A percentile compares a stretch with the other conserved stretches of the same genome.
phyloP scores from a whole-genome alignment of 1,284 basidiomycete species.

The Cutaneotrichosporon daszewskae region DNA sequence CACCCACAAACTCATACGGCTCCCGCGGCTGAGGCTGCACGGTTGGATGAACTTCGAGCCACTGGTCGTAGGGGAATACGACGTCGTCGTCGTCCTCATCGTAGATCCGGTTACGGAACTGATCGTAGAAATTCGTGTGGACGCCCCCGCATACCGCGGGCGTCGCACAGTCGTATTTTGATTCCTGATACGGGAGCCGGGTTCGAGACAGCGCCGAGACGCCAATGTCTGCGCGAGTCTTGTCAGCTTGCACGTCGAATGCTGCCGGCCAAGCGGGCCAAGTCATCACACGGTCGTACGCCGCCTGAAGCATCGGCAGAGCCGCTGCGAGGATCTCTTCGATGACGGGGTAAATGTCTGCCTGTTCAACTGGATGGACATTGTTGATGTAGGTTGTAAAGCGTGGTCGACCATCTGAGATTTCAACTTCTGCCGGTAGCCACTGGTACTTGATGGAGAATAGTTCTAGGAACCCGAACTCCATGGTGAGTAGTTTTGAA shows the following conservation, averaged over 20 bases:
- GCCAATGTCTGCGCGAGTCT: too few relatives aligned
- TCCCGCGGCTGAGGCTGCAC: conserved; percentile 7
- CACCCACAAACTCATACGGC: conserved; percentile 9
- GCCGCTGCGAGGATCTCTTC: conserved; percentile 8
- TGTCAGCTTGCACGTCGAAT: too few relatives aligned
- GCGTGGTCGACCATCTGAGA: not conserved
- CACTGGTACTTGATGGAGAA: conserved; percentile 16
- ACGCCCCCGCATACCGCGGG: not conserved
- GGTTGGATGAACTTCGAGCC: conserved; percentile 5
- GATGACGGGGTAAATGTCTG: conserved; percentile 1
- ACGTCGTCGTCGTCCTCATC: not conserved
- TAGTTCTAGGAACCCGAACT: not conserved
- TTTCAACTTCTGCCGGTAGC: conserved; percentile 12
- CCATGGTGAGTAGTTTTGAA: not conserved
- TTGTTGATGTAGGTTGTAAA: conserved; percentile 14
- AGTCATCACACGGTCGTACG: conserved; percentile 8
- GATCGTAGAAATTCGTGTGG: not conserved
- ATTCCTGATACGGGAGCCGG: conserved; percentile 4
- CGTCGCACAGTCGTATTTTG: conserved; percentile 2
- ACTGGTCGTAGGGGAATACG: too few relatives aligned
- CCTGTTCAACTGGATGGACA: conserved; percentile 2
- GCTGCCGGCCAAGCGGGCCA: too few relatives aligned
- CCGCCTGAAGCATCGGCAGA: conserved; percentile 4
- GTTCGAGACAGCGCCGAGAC: not conserved
- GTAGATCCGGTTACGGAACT: not conserved